phyloP scores from a whole-genome alignment of 2,329 filamentous ascomycete species.

The Phyllachora maydis region DNA sequence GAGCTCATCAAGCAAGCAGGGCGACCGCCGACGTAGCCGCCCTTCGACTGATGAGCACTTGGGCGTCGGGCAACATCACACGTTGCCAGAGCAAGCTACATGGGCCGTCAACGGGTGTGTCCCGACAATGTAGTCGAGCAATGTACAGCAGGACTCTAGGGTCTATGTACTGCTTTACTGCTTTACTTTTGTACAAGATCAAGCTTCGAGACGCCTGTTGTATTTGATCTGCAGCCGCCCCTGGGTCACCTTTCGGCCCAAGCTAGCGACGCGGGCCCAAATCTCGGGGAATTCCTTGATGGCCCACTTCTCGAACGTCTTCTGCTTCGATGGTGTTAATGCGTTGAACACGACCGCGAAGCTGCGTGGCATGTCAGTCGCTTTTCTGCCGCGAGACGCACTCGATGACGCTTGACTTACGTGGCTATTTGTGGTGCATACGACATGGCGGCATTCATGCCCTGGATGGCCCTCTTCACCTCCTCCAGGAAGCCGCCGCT shows the following conservation, averaged over 20 bases:
- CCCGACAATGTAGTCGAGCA: too few relatives aligned
- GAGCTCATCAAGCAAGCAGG: conserved; percentile 37
- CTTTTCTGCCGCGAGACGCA: too few relatives aligned
- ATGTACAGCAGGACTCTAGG: neutral
- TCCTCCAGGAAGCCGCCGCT: conserved; percentile 51
- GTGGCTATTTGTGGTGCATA: conserved; percentile 46
- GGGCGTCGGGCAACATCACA: too few relatives aligned
- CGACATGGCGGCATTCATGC: conserved; percentile 46
- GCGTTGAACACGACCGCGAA: conserved; percentile 61
- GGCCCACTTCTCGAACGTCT: conserved; percentile 59
- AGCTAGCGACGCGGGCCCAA: conserved; percentile 52
- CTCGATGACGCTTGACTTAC: conserved; percentile 26
- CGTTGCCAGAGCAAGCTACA: too few relatives aligned
- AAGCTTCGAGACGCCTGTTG: too few relatives aligned
- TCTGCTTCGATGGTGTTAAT: conserved; percentile 41
- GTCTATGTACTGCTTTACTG: neutral
- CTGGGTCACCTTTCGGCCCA: too few relatives aligned
- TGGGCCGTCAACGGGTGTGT: too few relatives aligned
- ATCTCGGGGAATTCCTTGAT: conserved; percentile 41
- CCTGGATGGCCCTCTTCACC: conserved; percentile 41
- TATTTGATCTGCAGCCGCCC: too few relatives aligned
- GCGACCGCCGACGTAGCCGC: neutral
- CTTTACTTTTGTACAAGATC: conserved; percentile 21
- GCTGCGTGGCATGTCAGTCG: conserved; percentile 17
- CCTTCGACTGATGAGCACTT: neutral